Conservation (phyloP, 2,329 filamentous ascomycete species). For the Exophiala lecanii-corni region DNA sequence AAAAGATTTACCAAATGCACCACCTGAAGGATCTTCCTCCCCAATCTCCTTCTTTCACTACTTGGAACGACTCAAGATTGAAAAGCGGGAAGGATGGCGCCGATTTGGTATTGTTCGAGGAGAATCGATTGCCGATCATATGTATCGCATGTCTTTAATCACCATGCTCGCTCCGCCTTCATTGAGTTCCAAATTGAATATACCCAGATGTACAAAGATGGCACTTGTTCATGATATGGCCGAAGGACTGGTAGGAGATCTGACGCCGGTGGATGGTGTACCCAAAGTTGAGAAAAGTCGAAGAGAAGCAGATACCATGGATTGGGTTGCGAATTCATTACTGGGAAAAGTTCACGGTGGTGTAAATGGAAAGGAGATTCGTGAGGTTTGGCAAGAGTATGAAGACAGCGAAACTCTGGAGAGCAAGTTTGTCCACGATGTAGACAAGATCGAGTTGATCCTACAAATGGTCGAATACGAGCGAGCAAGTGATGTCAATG, state of each 20-base stretch:
- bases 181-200: slow-evolving; percentile 67
- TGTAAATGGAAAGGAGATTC: slow-evolving; percentile 63
- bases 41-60: slow-evolving; percentile 92
- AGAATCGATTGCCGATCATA: slow-evolving; percentile 95
- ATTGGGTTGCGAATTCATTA: slow-evolving; percentile 71
- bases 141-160: slow-evolving; percentile 99
- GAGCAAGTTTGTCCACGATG: slow-evolving; percentile 86
- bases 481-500: slow-evolving; percentile 57
- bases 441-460: slow-evolving; percentile 94
- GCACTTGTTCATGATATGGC: slow-evolving; percentile 97
- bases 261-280: slow-evolving; percentile 86
- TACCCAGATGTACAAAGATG: slow-evolving; percentile 87
- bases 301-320: slow-evolving; percentile 84
- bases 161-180: slow-evolving; percentile 82
- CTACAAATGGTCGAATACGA: slow-evolving; percentile 98
- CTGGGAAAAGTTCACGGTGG: slow-evolving; percentile 73
- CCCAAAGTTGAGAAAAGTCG: slow-evolving; percentile 82
- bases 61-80: slow-evolving; percentile 90
- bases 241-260: slow-evolving; percentile 89
- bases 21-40: slow-evolving; percentile 58
- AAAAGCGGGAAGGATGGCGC: slow-evolving; percentile 92
- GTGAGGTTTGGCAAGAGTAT: slow-evolving; percentile 88
- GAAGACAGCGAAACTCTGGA: slow-evolving; percentile 82
- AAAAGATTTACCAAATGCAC: slow-evolving; percentile 58
- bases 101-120: slow-evolving; percentile 71